Base-by-base conservation (phyloP, 805 yeast species). In the Allodekkera sacchari region DNA sequence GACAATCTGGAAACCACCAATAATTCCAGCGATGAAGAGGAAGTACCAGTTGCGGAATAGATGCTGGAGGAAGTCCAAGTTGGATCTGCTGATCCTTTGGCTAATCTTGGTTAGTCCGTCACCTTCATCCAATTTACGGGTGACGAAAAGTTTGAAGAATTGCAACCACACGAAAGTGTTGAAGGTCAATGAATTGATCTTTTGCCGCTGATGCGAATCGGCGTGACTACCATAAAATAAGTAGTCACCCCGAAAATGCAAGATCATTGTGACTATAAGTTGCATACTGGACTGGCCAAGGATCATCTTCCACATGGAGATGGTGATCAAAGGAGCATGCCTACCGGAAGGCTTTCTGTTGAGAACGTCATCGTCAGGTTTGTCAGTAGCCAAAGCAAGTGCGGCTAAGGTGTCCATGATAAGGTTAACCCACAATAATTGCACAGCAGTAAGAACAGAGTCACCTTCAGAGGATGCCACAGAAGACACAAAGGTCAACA, bases 321-420 rank as follows among this genome's bases (percentile, higher is more conserved):
- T 77, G 5, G 94, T 68, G 43, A 92, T 89, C 58, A 92, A 66
- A 2, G 94, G 83, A 11, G 74, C 70, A 15, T 64, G 61, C 49
- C 96, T 72, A 21, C 94, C 92, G 25, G 79, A 85, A 2, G 98
- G 99, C 50, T 73, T 77, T 33, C 84, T 68, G 40, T 81, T 74
- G 50, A 92, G 64, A 26, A 84, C 77, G 25, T 78, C 71, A 29
- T 78, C 83, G 46, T 85, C 88, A 0, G 98, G 98, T 46, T 89
- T 88, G 54, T 92, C 98, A 3, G 98, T 92, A 6, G 98, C 98
- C 47, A 92, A 68, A 0, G 98, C 98, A 46, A 92, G 67, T 3
- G 98, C 98, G 3, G 98, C 98, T 41, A 92, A 70, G 0, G 98
- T 92, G 57, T 92, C 98, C 98, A 92, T 92, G 48, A 92, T 92